phyloP scores from a whole-genome alignment of 495 filamentous ascomycete species.

The Hyphodiscus hymeniophilus region DNA sequence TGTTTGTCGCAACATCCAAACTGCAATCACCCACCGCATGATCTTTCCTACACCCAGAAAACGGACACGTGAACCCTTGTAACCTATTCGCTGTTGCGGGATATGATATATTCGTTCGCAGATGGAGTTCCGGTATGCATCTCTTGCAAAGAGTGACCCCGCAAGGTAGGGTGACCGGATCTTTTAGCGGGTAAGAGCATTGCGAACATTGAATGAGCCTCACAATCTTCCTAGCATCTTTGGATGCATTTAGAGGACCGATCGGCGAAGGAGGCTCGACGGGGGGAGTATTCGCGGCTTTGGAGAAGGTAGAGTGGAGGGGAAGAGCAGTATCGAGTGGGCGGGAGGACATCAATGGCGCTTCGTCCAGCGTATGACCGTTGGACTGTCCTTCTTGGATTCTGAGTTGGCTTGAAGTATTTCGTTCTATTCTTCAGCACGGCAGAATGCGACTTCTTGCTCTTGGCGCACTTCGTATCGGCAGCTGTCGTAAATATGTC shows the following conservation, averaged over 20 bases:
- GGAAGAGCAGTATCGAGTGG: conserved; percentile 6
- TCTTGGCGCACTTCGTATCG: too few species aligned
- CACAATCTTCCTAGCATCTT: conserved; percentile 51
- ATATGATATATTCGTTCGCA: conserved; percentile 64
- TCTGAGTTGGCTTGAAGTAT: background rate
- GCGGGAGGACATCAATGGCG: conserved; percentile 18
- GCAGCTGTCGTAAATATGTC: background rate
- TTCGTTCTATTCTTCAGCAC: background rate
- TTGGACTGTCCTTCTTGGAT: conserved; percentile 8
- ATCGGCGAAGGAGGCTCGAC: conserved; percentile 17
- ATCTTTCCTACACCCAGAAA: conserved; percentile 53
- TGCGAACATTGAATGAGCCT: conserved; percentile 64
- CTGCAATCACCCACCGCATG: conserved; percentile 73
- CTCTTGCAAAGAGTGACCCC: conserved; percentile 67
- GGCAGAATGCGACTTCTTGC: background rate
- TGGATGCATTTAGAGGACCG: conserved; percentile 30
- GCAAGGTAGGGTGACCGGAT: conserved; percentile 74
- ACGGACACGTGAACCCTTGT: conserved; percentile 65
- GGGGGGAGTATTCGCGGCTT: conserved; percentile 4
- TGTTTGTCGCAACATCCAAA: conserved; percentile 64
- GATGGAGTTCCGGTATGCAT: conserved; percentile 60
- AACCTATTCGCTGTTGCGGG: conserved; percentile 54
- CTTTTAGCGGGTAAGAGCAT: conserved; percentile 60
- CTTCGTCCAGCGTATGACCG: conserved; percentile 11
- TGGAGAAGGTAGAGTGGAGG: conserved; percentile 3